Evolutionary conservation across 2,329 filamentous ascomycete species (phyloP).

Genomic region (Fusarium duplospermum): DNA sequence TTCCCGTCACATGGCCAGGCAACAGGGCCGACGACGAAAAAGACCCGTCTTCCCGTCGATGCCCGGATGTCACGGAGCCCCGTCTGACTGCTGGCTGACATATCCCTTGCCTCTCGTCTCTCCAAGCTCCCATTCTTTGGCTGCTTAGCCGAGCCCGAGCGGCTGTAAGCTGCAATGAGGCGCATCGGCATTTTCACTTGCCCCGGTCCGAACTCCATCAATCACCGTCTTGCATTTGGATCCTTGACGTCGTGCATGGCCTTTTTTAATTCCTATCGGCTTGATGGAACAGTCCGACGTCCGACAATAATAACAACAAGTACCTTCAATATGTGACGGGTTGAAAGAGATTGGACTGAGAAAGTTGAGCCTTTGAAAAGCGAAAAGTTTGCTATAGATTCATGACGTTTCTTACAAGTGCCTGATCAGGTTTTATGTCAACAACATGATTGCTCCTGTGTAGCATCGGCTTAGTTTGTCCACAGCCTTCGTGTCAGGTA

Average conservation of each 20-base stretch:
- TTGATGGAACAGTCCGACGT: conserved; percentile 3
- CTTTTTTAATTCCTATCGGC: conserved; percentile 9
- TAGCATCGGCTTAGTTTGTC: conserved; percentile 2
- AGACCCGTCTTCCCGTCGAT: conserved; percentile 40
- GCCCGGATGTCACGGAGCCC: conserved; percentile 44
- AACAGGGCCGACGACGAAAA: conserved; percentile 40
- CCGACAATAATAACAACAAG: conserved; percentile 1
- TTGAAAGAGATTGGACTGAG: conserved; percentile 3
- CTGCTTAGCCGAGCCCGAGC: conserved; percentile 40
- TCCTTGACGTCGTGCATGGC: conserved; percentile 10
- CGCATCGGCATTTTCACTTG: conserved; percentile 36
- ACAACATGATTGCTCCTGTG: background rate
- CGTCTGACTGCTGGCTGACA: conserved; percentile 38
- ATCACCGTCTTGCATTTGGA: conserved; percentile 18
- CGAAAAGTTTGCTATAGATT: conserved; percentile 1
- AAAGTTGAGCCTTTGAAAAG: conserved; percentile 12
- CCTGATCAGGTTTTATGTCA: background rate
- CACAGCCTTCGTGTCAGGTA: background rate
- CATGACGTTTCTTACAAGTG: background rate
- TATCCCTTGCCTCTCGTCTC: conserved; percentile 31
- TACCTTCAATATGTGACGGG: conserved; percentile 16
- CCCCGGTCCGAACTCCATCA: conserved; percentile 29
- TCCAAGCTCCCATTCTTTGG: conserved; percentile 4
- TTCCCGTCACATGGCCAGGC: conserved; percentile 40
- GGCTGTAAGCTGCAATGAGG: conserved; percentile 33